Percentiles rank a stretch among this genome's conserved stretches.
These are phyloP conservation scores for Allium sativum DNA, from an alignment of 106 monocot species.

Conservation along the genomic window DNA sequence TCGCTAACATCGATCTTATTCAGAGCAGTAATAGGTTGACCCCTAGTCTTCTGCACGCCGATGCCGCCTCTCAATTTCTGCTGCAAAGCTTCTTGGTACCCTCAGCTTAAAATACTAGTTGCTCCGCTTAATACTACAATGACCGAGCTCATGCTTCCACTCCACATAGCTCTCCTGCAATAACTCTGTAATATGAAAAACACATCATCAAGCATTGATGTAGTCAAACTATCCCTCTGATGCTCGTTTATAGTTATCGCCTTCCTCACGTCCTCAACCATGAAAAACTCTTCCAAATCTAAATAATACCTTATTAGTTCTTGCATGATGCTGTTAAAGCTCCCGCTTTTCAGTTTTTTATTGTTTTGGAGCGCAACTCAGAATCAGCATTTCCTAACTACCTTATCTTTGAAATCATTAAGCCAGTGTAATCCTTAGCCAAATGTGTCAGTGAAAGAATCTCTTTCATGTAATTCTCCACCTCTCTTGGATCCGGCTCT, in stretches of 20 bases:
- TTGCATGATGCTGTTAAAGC: constrained; percentile 68
- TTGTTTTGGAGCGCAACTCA: constrained; percentile 52
- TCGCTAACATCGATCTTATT: constrained; percentile 92
- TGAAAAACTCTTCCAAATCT: constrained; percentile 92
- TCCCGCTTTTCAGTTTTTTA: constrained; percentile 68
- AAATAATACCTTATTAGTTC: constrained; percentile 91
- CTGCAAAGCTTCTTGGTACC: constrained; percentile 90
- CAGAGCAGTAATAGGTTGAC: constrained; percentile 72
- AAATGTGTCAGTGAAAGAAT: constrained; percentile 73
- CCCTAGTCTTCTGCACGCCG: constrained; percentile 77
- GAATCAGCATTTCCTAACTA: constrained; percentile 54
- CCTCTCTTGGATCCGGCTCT: constrained; percentile 86
- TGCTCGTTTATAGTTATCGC: constrained; percentile 85
- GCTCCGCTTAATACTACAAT: constrained; percentile 72
- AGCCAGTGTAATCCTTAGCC: constrained; percentile 91
- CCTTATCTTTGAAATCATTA: constrained; percentile 85
- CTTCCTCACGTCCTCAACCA: constrained; percentile 99
- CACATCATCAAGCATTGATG: constrained; percentile 94
- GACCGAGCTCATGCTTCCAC: constrained; percentile 75
- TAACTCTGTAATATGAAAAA: constrained; percentile 96
- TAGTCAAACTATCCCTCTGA: constrained; percentile 62
- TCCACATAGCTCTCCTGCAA: constrained; percentile 78
- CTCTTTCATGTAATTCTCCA: constrained; percentile 83
- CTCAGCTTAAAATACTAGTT: constrained; percentile 60
- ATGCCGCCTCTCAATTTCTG: constrained; percentile 81